Base-by-base conservation (phyloP, 73 alveolate species). In the Uronychia binucleata region DNA sequence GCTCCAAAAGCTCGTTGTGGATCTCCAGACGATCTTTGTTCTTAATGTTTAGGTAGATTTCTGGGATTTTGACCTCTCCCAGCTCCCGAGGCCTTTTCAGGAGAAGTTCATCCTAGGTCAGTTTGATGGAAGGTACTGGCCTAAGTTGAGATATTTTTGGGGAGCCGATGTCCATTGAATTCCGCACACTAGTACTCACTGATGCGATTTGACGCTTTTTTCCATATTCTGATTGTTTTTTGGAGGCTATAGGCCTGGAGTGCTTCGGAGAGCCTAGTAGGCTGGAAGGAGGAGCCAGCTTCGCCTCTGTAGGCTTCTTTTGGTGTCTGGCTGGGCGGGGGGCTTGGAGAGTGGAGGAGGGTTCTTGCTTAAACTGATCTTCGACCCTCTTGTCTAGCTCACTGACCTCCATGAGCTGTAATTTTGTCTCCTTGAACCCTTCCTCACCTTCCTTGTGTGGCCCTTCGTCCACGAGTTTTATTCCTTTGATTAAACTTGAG, bases 1-100 rank as follows among this genome's bases (percentile, higher is more conserved):
- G n/a, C n/a, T 33, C 82, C 84, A 90, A 57, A 25, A 90, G 30
- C 25, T 90, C 90, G 34, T 87, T 85, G 32, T 90, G 81, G 34
- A 82, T 91, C 28, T 80, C 80, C 59, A 79, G 34, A 79, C 95
- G 78, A 32, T 75, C 87, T 76, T 85, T 85, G 34, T 84, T 31
- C 1, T 80, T 77, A n/a, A 75, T 79, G 28, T 83, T 80, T 26
- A 33, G 74, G 59, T 90, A 90, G 11, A 90, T 83, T 0, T 77
- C 77, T 31, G 95, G 95, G 28, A 90, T 85, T 25, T 58, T 34
- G 0, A 90, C 92, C 26, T 74, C 34, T 77, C 79, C 67, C 19
- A 46, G 19, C 67, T 46, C 67, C 67, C 67, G 5, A 11, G 67
- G 67, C 19, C 67, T 46, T 19, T 46, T 46, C 5, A 46, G 67